Evolutionary conservation across 345 rosid genomes (phyloP).

Genomic region (Eucalyptus marginata): DNA sequence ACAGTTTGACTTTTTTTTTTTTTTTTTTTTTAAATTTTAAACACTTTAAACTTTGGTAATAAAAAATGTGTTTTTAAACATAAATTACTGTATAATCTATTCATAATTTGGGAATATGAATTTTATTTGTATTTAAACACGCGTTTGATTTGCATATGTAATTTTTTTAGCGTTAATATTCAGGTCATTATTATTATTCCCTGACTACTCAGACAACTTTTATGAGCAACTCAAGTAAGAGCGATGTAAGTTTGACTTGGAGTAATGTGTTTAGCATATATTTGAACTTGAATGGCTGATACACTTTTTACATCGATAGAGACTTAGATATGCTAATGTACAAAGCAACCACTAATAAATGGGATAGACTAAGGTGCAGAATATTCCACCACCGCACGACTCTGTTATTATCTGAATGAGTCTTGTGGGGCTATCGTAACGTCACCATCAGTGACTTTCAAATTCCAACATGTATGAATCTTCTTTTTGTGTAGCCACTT

Average conservation of each 20-base stretch:
- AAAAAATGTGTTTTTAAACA: not conserved
- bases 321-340: no score
- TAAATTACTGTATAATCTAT: not conserved
- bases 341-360: no score
- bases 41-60: not conserved
- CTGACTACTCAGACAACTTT: not conserved
- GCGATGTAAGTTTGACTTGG: not conserved
- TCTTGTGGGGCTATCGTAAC: no score
- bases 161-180: no score
- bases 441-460: no score
- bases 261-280: not conserved
- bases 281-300: not conserved
- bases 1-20: not conserved
- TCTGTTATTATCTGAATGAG: no score
- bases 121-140: not conserved
- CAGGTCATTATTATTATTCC: not conserved
- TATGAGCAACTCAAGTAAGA: not conserved
- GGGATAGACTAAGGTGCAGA: no score
- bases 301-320: not conserved
- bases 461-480: no score
- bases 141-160: not conserved
- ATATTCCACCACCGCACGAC: no score
- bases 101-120: not conserved
- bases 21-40: no score
- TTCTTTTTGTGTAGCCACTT: no score